Conservation (phyloP, 495 filamentous ascomycete genomes). For the Arthonia radiata region DNA sequence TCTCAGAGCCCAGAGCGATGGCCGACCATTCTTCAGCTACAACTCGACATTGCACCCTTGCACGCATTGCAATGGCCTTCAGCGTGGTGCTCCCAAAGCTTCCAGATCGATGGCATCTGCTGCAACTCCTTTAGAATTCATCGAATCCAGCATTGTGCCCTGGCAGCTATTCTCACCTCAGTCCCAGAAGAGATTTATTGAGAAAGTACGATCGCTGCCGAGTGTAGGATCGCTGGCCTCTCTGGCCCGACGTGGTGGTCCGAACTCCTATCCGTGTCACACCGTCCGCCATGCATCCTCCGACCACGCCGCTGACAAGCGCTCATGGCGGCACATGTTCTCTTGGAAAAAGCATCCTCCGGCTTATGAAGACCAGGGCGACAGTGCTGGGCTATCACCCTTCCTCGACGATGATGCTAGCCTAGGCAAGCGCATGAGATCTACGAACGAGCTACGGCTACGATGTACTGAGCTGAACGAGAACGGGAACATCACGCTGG, state of each 20-base stretch:
- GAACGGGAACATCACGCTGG: slow-evolving; percentile 78
- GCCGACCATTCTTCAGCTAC: slow-evolving; percentile 22
- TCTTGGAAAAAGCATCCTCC: slow-evolving; percentile 2
- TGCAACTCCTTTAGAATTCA: neutral
- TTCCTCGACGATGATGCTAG: slow-evolving; percentile 22
- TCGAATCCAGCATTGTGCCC: slow-evolving; percentile 1
- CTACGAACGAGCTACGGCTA: slow-evolving; percentile 54
- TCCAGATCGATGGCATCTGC: too few species aligned
- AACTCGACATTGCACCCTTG: slow-evolving; percentile 15
- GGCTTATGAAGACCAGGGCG: slow-evolving; percentile 16
- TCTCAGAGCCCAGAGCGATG: slow-evolving; percentile 33
- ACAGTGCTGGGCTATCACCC: slow-evolving; percentile 22
- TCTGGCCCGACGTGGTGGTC: neutral
- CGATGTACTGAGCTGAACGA: slow-evolving; percentile 88
- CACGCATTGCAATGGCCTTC: slow-evolving; percentile 10
- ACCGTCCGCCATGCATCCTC: neutral
- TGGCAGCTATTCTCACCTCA: neutral
- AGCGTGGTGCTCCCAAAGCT: slow-evolving; percentile 4
- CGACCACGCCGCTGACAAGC: slow-evolving; percentile 4
- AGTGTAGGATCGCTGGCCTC: neutral
- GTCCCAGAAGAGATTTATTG: neutral
- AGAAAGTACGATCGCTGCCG: neutral
- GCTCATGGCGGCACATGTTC: slow-evolving; percentile 7
- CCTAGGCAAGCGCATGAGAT: slow-evolving; percentile 40
- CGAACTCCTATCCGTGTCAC: neutral